Conservation (phyloP, 2,329 filamentous ascomycete genomes). For the Aspergillus sp. region DNA sequence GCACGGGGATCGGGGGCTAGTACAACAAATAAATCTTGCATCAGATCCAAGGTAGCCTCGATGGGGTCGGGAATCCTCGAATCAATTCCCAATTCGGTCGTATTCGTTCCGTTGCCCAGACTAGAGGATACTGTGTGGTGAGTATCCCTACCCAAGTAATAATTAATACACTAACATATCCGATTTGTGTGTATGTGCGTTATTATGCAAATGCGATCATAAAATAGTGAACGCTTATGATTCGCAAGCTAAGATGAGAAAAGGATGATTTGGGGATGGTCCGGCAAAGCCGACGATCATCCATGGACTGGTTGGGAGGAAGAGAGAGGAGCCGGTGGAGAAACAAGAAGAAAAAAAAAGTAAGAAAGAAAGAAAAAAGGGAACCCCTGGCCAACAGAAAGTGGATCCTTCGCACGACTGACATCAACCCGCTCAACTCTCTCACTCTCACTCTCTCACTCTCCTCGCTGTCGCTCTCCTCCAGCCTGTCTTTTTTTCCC, state of each 20-base stretch:
- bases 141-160: not conserved
- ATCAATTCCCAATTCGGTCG: not conserved
- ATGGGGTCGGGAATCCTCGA: no score
- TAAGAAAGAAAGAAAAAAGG: not conserved
- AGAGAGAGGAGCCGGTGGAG: not conserved
- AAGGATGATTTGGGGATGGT: not conserved
- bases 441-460: not conserved
- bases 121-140: not conserved
- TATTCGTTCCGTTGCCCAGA: constrained; percentile 2
- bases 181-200: not conserved
- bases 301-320: not conserved
- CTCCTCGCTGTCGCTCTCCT: not conserved
- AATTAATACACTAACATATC: not conserved
- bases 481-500: not conserved
- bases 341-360: not conserved
- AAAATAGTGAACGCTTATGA: not conserved
- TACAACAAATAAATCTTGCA: no score
- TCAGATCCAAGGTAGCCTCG: no score
- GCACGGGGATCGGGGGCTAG: not conserved
- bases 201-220: not conserved
- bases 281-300: not conserved
- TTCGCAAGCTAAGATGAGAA: not conserved
- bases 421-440: constrained; percentile 6
- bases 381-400: constrained; percentile 12
- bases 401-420: constrained; percentile 6